Base-by-base conservation (phyloP, 176 grass and related monocot species). In the Phyllostachys edulis region DNA sequence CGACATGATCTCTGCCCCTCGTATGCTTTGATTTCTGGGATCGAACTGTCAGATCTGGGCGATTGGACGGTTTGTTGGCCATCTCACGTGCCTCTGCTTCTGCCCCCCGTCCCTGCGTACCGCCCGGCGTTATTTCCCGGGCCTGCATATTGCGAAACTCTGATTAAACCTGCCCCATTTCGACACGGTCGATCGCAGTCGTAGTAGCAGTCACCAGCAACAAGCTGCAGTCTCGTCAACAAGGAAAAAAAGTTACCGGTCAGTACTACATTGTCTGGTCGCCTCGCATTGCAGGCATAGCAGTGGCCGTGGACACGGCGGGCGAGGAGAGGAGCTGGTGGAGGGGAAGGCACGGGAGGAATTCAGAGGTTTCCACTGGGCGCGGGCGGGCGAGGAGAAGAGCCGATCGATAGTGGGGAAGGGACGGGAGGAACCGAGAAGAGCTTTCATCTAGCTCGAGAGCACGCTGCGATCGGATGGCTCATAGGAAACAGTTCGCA, bases 31-130 rank as follows among this genome's bases (percentile, higher is more conserved):
- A 80, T 90, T 40, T 77, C 84, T 78, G 88, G 78, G 73, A 42
- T 39, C 5, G 0, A 55, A 45, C 78, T 64, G 78, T 82, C 83
- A 86, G 78, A 86, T 90, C 73, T 81, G 46, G 41, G 66, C 50
- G 84, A 90, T 67, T 86, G 79, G 73, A 79, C 80, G 76, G 82
- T 86, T 67, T 56, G 73, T 83, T 79, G 1, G 37, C 14, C 67
- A 75, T 46, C 84, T 87, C 88, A 90, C 84, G 84, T 90, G 88
- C 67, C 79, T 26, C 83, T 65, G n/a, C n/a, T n/a, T n/a, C n/a
- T n/a, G n/a, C n/a, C n/a, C n/a, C n/a, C n/a, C n/a, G 63, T 16
- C 27, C 13, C 34, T 26, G 50, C 49, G 0, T 46, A 24, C 50
- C 2, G 24, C 12, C 79, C 32, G 10, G 44, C 11, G n/a, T 61